A percentile compares a stretch with the other conserved stretches of the same genome.
phyloP scores from a whole-genome alignment of 2,329 filamentous ascomycete species.

The Xylaria sp. region DNA sequence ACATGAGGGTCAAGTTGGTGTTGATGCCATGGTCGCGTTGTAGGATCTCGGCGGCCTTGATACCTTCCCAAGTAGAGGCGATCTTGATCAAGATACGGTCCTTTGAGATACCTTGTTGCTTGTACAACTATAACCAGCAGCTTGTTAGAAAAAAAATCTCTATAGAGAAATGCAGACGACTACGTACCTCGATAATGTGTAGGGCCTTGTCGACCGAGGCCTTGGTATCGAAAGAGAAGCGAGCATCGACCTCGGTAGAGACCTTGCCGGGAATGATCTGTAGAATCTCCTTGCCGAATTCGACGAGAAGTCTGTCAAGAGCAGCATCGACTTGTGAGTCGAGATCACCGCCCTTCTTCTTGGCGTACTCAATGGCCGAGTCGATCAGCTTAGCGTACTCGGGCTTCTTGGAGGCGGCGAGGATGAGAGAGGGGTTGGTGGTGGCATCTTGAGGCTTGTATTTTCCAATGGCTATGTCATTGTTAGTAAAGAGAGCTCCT shows the following conservation, averaged over 20 bases:
- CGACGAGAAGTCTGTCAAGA: conserved; percentile 91
- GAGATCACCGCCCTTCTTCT: conserved; percentile 70
- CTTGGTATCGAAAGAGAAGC: conserved; percentile 94
- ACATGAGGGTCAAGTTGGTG: conserved; percentile 99
- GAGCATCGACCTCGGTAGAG: conserved; percentile 96
- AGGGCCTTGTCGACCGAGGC: conserved; percentile 93
- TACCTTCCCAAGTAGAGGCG: conserved; percentile 98
- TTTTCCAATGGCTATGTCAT: conserved; percentile 82
- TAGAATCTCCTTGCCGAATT: conserved; percentile 98
- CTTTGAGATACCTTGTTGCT: conserved; percentile 88
- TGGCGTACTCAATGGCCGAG: conserved; percentile 82
- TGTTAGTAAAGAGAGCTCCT: conserved; percentile 28
- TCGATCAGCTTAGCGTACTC: conserved; percentile 96
- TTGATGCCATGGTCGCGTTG: conserved; percentile 96
- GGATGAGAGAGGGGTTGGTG: conserved; percentile 98
- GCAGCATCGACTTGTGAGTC: conserved; percentile 88
- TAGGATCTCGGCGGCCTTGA: conserved; percentile 97
- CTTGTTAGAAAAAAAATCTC: conserved; percentile 13
- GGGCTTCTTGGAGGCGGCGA: conserved; percentile 96
- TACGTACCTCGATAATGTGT: conserved; percentile 90
- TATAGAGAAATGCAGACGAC: background rate
- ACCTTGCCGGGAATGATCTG: conserved; percentile 98
- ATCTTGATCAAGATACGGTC: conserved; percentile 98
- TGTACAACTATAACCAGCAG: conserved; percentile 75
- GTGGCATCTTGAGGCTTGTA: conserved; percentile 99